These are phyloP conservation scores for Linaria vulgaris DNA, from an alignment of 257 asterid species.

Conservation along the genomic window DNA sequence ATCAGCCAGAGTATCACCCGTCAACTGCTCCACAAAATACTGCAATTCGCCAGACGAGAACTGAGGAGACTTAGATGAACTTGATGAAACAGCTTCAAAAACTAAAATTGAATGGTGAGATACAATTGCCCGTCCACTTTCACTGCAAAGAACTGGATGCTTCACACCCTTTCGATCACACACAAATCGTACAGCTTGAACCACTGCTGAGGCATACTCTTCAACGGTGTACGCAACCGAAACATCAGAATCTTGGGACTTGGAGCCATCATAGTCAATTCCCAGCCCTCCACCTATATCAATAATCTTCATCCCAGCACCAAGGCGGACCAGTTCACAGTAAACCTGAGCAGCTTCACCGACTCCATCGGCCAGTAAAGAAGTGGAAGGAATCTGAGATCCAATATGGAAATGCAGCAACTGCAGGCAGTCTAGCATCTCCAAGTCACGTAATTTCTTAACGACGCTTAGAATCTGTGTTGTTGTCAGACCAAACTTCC, in stretches of 20 bases:
- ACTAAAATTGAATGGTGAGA: constrained; percentile 89
- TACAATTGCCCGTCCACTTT: constrained; percentile 95
- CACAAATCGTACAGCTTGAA: constrained; percentile 54
- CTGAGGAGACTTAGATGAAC: constrained; percentile 42
- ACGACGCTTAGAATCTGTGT: constrained; percentile 84
- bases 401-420: constrained; percentile 95
- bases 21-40: constrained; percentile 47
- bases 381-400: constrained; percentile 86
- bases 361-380: constrained; percentile 73
- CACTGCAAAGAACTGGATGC: constrained; percentile 89
- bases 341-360: constrained; percentile 93
- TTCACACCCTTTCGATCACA: constrained; percentile 67
- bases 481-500: constrained; percentile 85
- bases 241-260: constrained; percentile 70
- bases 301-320: constrained; percentile 76
- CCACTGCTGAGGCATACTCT: constrained; percentile 88
- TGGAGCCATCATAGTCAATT: constrained; percentile 90
- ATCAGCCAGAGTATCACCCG: constrained; percentile 62
- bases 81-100: constrained; percentile 73
- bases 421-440: constrained; percentile 86
- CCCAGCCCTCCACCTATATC: constrained; percentile 99
- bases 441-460: constrained; percentile 54
- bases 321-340: constrained; percentile 75
- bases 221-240: constrained; percentile 72
- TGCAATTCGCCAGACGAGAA: constrained; percentile 46